Base-by-base conservation (phyloP, 163 green algal species). In the Coccomyxa subellipsoidea region DNA sequence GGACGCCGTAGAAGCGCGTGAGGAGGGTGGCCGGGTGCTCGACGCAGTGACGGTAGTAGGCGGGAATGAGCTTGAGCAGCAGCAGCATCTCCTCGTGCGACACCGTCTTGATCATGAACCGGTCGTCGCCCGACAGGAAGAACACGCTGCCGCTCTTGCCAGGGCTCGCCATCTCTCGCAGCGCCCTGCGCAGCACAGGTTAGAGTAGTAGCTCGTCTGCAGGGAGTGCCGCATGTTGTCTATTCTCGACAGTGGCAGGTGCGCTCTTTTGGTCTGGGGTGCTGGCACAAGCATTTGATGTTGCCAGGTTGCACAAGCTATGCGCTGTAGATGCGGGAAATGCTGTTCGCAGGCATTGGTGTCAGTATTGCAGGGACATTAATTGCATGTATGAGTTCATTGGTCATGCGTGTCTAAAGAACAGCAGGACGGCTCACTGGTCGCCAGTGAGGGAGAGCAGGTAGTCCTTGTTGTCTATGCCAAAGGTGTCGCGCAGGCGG, bases 91-190 rank as follows among this genome's bases (percentile, higher is more conserved):
- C 95, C n/a, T 85, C 88, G 84, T 95, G 94, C 53, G 91, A 90
- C 84, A 98, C 91, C 37, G 93, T 97, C 90, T 97, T 98, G 83
- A 98, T 93, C 38, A 98, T 89, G 89, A 96, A 99, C 37, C 92
- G 87, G 84, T 98, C 95, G 83, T 99, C 95, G 53, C 93, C 86
- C 3, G 88, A 93, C 35, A 96, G 66, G 77, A 92, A 96, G 85
- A 97, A 97, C 9, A 96, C 85, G 79, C 80, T 91, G 73, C 93
- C 93, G 32, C 82, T 92, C 87, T 96, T 96, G 78, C 95, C 93
- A 0, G 95, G 93, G 35, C 90, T 94, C 0, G 89, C 78, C 39
- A 99, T 89, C 90, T 96, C 90, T 36, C 94, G 84, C 78, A 99
- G 87, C 12, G 94, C 90, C 29, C 91, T 83, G 87, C 39, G 77